Evolutionary conservation across 2,329 filamentous ascomycete species (phyloP), one percentile per base, ranked within the genome.

Genomic region (Colletotrichum aenigma): DNA sequence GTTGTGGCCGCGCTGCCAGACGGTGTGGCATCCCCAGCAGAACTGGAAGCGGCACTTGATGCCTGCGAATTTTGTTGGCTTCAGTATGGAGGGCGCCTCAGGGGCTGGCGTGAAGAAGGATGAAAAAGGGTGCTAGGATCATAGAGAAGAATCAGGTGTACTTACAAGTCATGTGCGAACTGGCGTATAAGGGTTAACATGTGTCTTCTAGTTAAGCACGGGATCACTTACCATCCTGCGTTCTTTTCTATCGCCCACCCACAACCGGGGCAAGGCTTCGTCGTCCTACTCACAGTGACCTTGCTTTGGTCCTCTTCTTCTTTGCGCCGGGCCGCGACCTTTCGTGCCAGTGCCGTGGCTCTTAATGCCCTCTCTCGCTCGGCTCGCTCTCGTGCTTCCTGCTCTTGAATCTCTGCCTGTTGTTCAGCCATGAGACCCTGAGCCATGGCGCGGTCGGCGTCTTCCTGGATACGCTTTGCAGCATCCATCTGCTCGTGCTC

Each of bases 391-490:
- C 78, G 67, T n/a, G 74, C 76, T 67, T 80, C 79, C 36, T 79
- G 78, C 16, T 78, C 76, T 12, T 73, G 75, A 28, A 79, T 65
- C 28, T 82, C 81, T 3, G 79, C 79, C 69, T 80, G 79, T 38
- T 84, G 83, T 64, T 83, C 80, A 0, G 81, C 82, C 30, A 82
- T 62, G 6, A 85, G 74, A 3, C 81, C 81, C 64, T 80, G 81
- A 2, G 84, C 82, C 70, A 86, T 82, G 15, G 76, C 79, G n/a
- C 81, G 79, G 43, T 88, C 87, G 3, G 87, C 83, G 13, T 88
- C 87, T 9, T 89, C 85, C 26, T 90, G 87, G 10, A 87, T 88
- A 52, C 84, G 84, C n/a, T 86, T 86, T 21, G 85, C 83, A 21
- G 84, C 81, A 69, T 88, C 86, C 12, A 85, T 86, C 15, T 85